Conservation (phyloP, 2,329 filamentous ascomycete genomes). For the Pseudogymnoascus sp. region DNA sequence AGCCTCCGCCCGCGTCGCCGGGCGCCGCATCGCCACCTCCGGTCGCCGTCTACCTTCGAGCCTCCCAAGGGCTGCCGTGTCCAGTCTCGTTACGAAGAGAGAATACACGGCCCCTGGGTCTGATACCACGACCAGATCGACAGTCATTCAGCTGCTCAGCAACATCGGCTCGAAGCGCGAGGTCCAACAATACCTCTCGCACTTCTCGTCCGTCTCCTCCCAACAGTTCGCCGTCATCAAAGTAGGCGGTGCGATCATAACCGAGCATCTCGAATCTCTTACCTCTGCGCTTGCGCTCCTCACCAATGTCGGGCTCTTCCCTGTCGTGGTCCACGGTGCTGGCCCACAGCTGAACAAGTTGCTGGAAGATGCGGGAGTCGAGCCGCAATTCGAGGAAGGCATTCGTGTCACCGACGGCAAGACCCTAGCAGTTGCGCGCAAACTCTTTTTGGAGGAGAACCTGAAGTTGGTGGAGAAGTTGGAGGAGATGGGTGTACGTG, state of each 20-base stretch:
- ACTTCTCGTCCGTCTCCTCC: conserved; percentile 93
- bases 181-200: conserved; percentile 93
- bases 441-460: conserved; percentile 93
- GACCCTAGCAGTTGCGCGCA: conserved; percentile 82
- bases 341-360: conserved; percentile 92
- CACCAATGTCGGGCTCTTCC: conserved; percentile 89
- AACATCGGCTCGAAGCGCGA: conserved; percentile 95
- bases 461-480: conserved; percentile 83
- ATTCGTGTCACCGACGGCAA: conserved; percentile 94
- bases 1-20: conserved; percentile 24
- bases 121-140: conserved; percentile 53
- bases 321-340: conserved; percentile 90
- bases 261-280: conserved; percentile 85
- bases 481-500: conserved; percentile 81
- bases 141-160: conserved; percentile 83
- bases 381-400: conserved; percentile 93
- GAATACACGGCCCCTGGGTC: conserved; percentile 26
- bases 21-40: conserved; percentile 24
- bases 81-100: conserved; percentile 21
- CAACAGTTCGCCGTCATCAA: conserved; percentile 99
- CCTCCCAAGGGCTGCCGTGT: conserved; percentile 24
- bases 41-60: conserved; percentile 21
- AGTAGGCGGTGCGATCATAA: conserved; percentile 92
- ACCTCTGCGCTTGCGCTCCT: conserved; percentile 85
- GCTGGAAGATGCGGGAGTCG: conserved; percentile 81